These are phyloP conservation scores for Coniochaeta prunicola DNA, from an alignment of 2,329 filamentous ascomycete species.

Conservation along the genomic window DNA sequence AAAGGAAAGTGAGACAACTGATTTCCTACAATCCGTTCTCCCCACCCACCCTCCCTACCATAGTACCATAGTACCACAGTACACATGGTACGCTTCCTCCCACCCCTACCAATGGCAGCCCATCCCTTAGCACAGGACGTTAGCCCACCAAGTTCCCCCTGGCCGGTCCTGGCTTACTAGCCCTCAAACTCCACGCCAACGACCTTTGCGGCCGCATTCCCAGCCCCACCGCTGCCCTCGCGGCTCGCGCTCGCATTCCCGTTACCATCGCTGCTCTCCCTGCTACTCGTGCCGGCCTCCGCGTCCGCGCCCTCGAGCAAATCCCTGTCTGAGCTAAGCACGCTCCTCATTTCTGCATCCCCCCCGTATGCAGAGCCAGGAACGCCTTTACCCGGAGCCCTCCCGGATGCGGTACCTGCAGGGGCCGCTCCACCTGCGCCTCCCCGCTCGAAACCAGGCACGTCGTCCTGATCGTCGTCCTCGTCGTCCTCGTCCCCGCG, in stretches of 20 bases:
- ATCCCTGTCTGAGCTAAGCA: slow-evolving; percentile 61
- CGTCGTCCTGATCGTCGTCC: slow-evolving; percentile 36
- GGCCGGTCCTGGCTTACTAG: slow-evolving; percentile 10
- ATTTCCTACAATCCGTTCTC: not conserved
- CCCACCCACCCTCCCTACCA: slow-evolving; percentile 6
- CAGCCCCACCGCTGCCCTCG: slow-evolving; percentile 20
- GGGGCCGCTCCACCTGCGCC: not conserved
- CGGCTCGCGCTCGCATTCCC: slow-evolving; percentile 2
- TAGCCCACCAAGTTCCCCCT: not conserved
- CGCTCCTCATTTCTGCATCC: slow-evolving; percentile 55
- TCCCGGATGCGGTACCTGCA: not conserved
- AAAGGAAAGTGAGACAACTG: not conserved
- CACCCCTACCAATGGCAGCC: slow-evolving; percentile 5
- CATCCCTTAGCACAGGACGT: not conserved
- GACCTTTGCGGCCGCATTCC: slow-evolving; percentile 13
- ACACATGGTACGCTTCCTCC: too few relatives aligned
- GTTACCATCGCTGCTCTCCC: not conserved
- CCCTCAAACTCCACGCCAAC: slow-evolving; percentile 20
- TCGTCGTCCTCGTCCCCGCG: slow-evolving; percentile 43
- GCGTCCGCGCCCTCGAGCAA: slow-evolving; percentile 69
- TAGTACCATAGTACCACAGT: too few relatives aligned
- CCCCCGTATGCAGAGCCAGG: slow-evolving; percentile 33
- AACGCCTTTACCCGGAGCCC: not conserved
- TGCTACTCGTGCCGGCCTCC: slow-evolving; percentile 43
- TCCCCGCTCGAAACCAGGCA: slow-evolving; percentile 9